Percentiles rank a stretch among this genome's conserved stretches.
phyloP scores from a whole-genome alignment of 1,139 yeast genomes.

The Lodderomyces theae region DNA sequence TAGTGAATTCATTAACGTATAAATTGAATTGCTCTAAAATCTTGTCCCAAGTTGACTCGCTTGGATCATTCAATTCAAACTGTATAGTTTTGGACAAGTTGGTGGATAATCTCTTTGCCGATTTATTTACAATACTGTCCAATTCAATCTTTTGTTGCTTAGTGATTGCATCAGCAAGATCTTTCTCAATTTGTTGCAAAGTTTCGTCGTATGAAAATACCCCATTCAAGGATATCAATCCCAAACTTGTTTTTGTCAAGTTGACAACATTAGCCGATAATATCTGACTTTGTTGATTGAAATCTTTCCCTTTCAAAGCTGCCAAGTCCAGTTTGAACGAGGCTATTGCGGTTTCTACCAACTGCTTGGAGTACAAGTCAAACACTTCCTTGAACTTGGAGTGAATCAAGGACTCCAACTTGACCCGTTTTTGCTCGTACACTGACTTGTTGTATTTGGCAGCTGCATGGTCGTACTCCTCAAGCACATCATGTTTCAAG shows the following conservation, averaged over 20 bases:
- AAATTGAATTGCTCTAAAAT: slow-evolving; percentile 48
- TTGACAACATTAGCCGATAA: slow-evolving; percentile 17
- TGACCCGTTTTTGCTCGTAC: slow-evolving; percentile 57
- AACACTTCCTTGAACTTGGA: slow-evolving; percentile 43
- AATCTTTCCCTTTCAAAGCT: slow-evolving; percentile 22
- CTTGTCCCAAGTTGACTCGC: slow-evolving; percentile 59
- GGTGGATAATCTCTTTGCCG: slow-evolving; percentile 38
- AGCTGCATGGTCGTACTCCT: slow-evolving; percentile 64
- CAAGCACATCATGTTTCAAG: slow-evolving; percentile 46
- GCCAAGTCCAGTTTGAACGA: slow-evolving; percentile 20
- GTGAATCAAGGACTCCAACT: slow-evolving; percentile 47
- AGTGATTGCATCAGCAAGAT: slow-evolving; percentile 24
- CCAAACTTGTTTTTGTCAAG: slow-evolving; percentile 15
- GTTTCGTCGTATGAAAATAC: slow-evolving; percentile 18
- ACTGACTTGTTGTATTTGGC: slow-evolving; percentile 67
- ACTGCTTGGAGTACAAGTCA: slow-evolving; percentile 27
- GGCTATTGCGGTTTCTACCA: slow-evolving; percentile 17
- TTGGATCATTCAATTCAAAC: slow-evolving; percentile 42
- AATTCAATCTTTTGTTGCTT: slow-evolving; percentile 49
- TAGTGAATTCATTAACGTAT: slow-evolving; percentile 26
- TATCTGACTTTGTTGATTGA: slow-evolving; percentile 17
- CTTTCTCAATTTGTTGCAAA: slow-evolving; percentile 18
- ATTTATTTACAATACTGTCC: slow-evolving; percentile 32
- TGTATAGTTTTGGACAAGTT: slow-evolving; percentile 40
- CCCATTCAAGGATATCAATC: slow-evolving; percentile 25